Percentiles rank a stretch among this genome's conserved stretches.
phyloP scores from a whole-genome alignment of 2,329 filamentous ascomycete species.

The Fusarium annulatum region DNA sequence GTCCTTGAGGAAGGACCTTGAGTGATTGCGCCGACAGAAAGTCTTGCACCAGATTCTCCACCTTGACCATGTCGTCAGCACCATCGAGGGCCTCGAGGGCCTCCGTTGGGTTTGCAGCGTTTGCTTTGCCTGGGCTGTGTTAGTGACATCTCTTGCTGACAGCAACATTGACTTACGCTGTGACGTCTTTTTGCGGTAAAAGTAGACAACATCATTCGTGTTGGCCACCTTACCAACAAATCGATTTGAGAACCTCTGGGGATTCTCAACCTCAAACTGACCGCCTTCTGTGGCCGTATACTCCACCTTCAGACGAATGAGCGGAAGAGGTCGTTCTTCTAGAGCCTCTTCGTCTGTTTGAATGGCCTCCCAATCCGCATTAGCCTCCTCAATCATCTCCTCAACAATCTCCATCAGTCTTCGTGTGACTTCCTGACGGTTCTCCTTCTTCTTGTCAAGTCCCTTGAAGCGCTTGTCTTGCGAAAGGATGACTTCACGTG shows the following conservation, averaged over 20 bases:
- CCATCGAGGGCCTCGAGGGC: constrained; percentile 65
- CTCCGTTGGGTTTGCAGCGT: constrained; percentile 69
- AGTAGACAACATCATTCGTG: constrained; percentile 91
- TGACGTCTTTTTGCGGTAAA: constrained; percentile 86
- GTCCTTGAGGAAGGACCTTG: constrained; percentile 91
- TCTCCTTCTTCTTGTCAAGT: constrained; percentile 83
- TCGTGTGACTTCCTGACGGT: constrained; percentile 81
- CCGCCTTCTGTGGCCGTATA: constrained; percentile 87
- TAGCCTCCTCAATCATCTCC: constrained; percentile 87
- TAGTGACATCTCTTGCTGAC: no score
- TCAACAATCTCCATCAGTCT: constrained; percentile 83
- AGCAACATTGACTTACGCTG: constrained; percentile 37
- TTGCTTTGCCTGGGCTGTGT: constrained; percentile 42
- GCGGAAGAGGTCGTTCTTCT: constrained; percentile 76
- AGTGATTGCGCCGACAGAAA: constrained; percentile 89
- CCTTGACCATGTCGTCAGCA: constrained; percentile 76
- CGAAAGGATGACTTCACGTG: constrained; percentile 80
- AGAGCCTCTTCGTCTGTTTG: constrained; percentile 73
- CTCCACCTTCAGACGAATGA: constrained; percentile 91
- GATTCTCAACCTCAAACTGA: constrained; percentile 91
- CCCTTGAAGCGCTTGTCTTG: constrained; percentile 81
- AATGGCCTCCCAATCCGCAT: constrained; percentile 81
- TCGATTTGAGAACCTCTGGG: constrained; percentile 93
- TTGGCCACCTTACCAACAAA: constrained; percentile 94
- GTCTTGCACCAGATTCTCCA: constrained; percentile 88